Percentiles rank a stretch among this genome's conserved stretches.
These are phyloP conservation scores for Curvularia lunata DNA, from an alignment of 2,329 filamentous ascomycete species.

Conservation along the genomic window DNA sequence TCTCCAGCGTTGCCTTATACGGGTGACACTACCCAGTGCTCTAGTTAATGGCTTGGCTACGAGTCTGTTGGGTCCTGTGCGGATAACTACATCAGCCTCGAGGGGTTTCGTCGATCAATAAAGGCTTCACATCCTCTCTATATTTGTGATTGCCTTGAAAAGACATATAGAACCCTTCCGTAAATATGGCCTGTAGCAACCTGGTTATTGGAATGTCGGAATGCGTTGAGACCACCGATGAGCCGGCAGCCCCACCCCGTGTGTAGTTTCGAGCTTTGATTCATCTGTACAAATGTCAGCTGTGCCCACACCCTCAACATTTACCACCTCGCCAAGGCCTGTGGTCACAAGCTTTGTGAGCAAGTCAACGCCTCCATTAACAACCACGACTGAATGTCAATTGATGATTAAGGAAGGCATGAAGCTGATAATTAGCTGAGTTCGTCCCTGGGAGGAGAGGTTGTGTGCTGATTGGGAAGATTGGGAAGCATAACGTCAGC, in stretches of 20 bases:
- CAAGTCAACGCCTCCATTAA: not conserved
- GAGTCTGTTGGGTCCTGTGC: too few relatives aligned
- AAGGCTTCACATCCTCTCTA: not conserved
- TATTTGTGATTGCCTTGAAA: not conserved
- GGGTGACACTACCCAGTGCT: too few relatives aligned
- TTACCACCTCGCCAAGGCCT: not conserved
- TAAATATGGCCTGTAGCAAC: not conserved
- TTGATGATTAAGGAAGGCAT: too few relatives aligned
- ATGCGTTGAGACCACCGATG: not conserved
- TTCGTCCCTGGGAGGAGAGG: too few relatives aligned
- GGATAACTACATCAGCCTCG: not conserved
- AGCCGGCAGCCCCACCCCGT: not conserved
- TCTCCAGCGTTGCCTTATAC: too few relatives aligned
- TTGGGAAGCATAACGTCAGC: too few relatives aligned
- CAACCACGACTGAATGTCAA: not conserved
- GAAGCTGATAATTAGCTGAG: too few relatives aligned
- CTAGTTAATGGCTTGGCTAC: too few relatives aligned
- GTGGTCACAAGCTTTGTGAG: not conserved
- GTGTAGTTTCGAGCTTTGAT: not conserved
- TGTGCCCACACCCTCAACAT: not conserved
- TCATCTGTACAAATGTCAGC: not conserved
- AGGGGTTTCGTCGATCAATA: not conserved
- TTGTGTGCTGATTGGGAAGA: too few relatives aligned
- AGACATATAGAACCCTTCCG: not conserved
- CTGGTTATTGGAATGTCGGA: not conserved